Base-by-base conservation (phyloP, 2,329 filamentous ascomycete genomes). In the Ophiostoma sp. region DNA sequence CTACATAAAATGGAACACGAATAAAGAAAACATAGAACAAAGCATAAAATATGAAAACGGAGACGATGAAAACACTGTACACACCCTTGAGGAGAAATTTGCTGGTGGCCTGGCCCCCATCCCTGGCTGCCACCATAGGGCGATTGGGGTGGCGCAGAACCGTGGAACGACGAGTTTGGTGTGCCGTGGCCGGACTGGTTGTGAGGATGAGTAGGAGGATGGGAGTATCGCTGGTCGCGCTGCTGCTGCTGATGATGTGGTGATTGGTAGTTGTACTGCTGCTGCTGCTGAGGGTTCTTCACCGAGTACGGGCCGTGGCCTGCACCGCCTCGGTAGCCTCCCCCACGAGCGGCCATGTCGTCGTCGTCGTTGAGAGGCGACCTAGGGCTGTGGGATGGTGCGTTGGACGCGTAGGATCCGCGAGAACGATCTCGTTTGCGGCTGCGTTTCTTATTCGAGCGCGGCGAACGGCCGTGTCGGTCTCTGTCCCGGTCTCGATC, bases 291-390 rank as follows among this genome's bases (percentile, higher is more conserved):
- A 4, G 55, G 33, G 45, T 50, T 68, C 64, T 48, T 68, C 25
- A 31, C 42, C 2, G 71, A 7, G 50, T 74, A 69, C 39, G 79
- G 77, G 28, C 80, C 74, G 45, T 70, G 33, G n/a, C 78, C 76
- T 33, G 76, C 72, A 68, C 80, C 79, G 50, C 77, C 75, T 69
- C 82, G 81, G 73, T 84, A 83, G n/a, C 82, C 82, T 52, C 81
- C 80, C 39, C 83, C 82, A 59, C 85, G 82, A 17, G 83, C 82
- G 22, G 81, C 80, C 83, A 87, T 85, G 42, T 85, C 85, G 73
- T 86, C 85, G 77, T 88, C 85, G 77, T 88, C 86, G 52, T 85
- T 80, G 69, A 59, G n/a, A 9, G 85, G n/a, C n/a, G n/a, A 87
- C 15, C 86, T 85, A 22, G 86, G 85, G 61, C 82, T 81, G 64